Evolutionary conservation across 345 rosid genomes (phyloP).

Genomic region (Brassica cretica): DNA sequence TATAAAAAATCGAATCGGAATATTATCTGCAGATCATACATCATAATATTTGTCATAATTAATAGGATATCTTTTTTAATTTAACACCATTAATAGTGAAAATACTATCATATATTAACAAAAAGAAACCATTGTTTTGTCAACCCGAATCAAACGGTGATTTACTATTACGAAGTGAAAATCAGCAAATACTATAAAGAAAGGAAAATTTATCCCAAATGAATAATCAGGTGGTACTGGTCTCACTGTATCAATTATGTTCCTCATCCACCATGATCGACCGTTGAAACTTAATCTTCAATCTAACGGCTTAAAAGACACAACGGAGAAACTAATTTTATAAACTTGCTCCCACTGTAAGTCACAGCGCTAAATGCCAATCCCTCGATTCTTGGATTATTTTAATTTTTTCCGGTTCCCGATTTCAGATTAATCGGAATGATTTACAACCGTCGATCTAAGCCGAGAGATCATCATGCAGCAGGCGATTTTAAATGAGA

Average conservation of each 20-base stretch:
- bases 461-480: slow-evolving; percentile 3
- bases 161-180: neutral
- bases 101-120: neutral
- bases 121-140: neutral
- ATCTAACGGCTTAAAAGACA: slow-evolving; percentile 33
- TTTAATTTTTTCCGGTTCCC: neutral
- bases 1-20: neutral
- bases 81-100: neutral
- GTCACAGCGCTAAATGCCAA: slow-evolving; percentile 25
- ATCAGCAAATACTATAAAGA: neutral
- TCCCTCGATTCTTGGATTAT: slow-evolving; percentile 2
- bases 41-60: neutral
- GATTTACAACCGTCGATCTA: slow-evolving; percentile 34
- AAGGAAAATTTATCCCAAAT: neutral
- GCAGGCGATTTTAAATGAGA: slow-evolving; percentile 29
- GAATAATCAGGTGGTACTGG: neutral
- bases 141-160: neutral
- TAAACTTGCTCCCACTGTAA: neutral
- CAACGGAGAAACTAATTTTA: neutral
- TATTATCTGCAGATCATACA: neutral
- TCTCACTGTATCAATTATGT: neutral
- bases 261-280: neutral
- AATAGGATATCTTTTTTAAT: neutral
- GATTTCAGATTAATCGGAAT: slow-evolving; percentile 13
- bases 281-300: slow-evolving; percentile 6